A percentile compares a stretch with the other conserved stretches of the same genome.
These are phyloP conservation scores for Geotrichum histeridarum DNA, from an alignment of 1,139 yeast species.

Conservation along the genomic window DNA sequence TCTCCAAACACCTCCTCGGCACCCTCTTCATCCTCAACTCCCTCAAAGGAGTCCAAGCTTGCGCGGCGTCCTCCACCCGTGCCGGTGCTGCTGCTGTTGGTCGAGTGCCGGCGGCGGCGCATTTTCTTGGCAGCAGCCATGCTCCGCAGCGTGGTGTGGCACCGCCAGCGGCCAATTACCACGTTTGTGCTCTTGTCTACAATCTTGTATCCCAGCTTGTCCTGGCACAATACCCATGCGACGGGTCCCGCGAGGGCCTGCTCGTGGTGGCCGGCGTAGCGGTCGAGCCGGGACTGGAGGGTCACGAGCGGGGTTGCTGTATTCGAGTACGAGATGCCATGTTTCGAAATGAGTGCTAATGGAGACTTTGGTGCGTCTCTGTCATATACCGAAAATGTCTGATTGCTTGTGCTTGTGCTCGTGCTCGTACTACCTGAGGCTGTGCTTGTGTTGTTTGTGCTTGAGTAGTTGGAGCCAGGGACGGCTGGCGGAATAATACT, in stretches of 20 bases:
- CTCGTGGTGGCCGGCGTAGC: background rate
- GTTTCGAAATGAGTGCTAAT: slow-evolving; percentile 1
- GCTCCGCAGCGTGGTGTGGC: background rate
- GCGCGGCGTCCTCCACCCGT: background rate
- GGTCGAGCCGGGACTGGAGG: slow-evolving; percentile 4
- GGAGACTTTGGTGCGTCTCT: slow-evolving; percentile 9
- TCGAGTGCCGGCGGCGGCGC: background rate
- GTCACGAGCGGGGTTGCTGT: slow-evolving; percentile 8
- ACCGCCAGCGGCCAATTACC: slow-evolving; percentile 6
- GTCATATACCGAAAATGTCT: slow-evolving; percentile 3
- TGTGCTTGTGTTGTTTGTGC: background rate
- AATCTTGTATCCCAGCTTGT: slow-evolving; percentile 3
- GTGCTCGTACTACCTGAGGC: too few species aligned
- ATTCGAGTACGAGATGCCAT: slow-evolving; percentile 8
- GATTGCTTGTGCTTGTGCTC: background rate
- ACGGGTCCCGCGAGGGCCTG: slow-evolving; percentile 1
- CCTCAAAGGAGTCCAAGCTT: too few species aligned
- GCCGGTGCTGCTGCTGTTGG: background rate
- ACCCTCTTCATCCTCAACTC: too few species aligned
- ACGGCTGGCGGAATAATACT: slow-evolving; percentile 1
- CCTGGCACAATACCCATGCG: slow-evolving; percentile 4
- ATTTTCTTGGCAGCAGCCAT: background rate
- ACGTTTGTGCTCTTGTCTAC: slow-evolving; percentile 6
- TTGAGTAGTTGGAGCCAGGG: too few species aligned
- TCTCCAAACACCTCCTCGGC: too few species aligned